A percentile compares a stretch with the other conserved stretches of the same genome.
These are phyloP conservation scores for Aspergillus sclerotiicarbonarius DNA, from an alignment of 495 filamentous ascomycete genomes.

Conservation along the genomic window DNA sequence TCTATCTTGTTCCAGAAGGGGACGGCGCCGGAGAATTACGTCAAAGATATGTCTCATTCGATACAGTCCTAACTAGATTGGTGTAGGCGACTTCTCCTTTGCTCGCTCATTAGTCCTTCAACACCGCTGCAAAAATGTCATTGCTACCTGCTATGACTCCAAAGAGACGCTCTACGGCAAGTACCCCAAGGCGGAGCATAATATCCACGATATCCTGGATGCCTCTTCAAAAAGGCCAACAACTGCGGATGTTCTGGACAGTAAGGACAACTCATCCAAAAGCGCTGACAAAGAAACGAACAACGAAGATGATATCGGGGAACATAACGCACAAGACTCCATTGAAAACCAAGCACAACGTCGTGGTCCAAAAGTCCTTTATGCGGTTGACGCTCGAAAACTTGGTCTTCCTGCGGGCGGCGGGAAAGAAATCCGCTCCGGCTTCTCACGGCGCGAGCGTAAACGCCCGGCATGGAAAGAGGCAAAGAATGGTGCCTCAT, in stretches of 20 bases:
- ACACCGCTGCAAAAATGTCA: conserved; percentile 65
- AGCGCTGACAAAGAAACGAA: neutral
- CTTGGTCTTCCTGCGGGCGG: conserved; percentile 47
- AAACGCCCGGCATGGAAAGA: conserved; percentile 35
- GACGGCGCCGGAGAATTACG: neutral
- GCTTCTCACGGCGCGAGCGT: conserved; percentile 28
- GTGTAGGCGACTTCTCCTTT: conserved; percentile 79
- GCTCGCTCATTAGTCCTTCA: conserved; percentile 68
- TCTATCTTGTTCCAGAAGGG: neutral
- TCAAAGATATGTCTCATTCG: neutral
- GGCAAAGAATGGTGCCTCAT: conserved; percentile 12
- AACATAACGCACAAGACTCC: neutral
- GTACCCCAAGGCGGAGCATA: conserved; percentile 70
- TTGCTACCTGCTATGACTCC: conserved; percentile 62
- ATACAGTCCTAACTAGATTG: conserved; percentile 14
- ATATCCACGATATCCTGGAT: conserved; percentile 53
- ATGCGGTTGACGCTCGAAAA: conserved; percentile 71
- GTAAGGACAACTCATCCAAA: neutral
- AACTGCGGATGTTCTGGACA: neutral
- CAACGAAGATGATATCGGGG: neutral
- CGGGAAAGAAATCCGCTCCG: conserved; percentile 42
- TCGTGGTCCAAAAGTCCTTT: conserved; percentile 53
- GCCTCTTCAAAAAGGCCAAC: neutral
- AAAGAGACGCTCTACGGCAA: conserved; percentile 57
- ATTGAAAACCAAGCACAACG: conserved; percentile 4